phyloP scores from a whole-genome alignment of 441 rosid species.

The Syzygium syzygioides region DNA sequence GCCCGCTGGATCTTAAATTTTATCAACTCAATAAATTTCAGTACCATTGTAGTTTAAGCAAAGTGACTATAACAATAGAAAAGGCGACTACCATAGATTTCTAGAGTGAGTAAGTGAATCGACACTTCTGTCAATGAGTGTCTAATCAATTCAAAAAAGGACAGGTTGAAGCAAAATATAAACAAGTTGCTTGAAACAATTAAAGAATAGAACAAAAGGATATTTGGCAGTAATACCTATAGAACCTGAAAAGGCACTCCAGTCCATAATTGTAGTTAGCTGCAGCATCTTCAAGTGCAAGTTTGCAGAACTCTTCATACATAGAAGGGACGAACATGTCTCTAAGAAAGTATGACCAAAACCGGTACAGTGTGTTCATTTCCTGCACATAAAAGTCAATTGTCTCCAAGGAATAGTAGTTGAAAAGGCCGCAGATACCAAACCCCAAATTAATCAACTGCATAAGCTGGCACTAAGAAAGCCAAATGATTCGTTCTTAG shows the following conservation, averaged over 20 bases:
- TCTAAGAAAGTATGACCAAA: constrained; percentile 95
- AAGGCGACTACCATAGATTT: not conserved
- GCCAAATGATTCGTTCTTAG: not conserved
- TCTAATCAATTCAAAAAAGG: not conserved
- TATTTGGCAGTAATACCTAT: constrained; percentile 48
- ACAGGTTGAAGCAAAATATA: not conserved
- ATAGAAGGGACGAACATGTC: constrained; percentile 63
- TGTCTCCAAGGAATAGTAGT: not conserved
- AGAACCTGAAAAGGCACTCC: constrained; percentile 96
- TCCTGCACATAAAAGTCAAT: constrained; percentile 49
- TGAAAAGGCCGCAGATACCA: not conserved
- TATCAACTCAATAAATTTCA: not conserved
- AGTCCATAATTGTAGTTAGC: constrained; percentile 76
- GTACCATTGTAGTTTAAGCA: not conserved
- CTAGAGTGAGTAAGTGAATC: not conserved
- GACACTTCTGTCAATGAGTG: not conserved
- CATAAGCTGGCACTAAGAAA: not conserved
- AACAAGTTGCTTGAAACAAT: constrained; percentile 1
- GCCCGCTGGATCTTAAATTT: not conserved
- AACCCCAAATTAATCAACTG: not conserved
- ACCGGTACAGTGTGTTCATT: constrained; percentile 93
- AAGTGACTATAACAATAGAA: not conserved
- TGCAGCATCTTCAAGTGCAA: constrained; percentile 85
- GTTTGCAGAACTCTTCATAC: constrained; percentile 80
- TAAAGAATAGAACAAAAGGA: not conserved